Percentiles rank a stretch among this genome's conserved stretches.
Evolutionary conservation across 1,139 yeast species (phyloP).

Genomic region (Debaryomyces robertsiae): DNA sequence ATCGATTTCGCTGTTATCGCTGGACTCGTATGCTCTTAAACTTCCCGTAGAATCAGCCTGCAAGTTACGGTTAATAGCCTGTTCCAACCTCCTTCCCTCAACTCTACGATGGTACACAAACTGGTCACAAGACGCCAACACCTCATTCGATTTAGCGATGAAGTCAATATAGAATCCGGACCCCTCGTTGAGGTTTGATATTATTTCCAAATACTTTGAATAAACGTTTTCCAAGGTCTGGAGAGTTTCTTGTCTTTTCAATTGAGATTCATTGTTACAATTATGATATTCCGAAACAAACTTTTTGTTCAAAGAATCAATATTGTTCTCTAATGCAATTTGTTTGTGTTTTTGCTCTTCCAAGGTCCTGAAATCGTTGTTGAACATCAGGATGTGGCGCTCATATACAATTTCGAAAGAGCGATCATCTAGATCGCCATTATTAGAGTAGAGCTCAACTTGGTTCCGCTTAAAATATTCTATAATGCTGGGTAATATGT

Average conservation of each 20-base stretch:
- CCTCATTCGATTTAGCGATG: constrained; percentile 48
- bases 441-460: constrained; percentile 16
- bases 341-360: constrained; percentile 45
- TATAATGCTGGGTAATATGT: constrained; percentile 55
- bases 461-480: constrained; percentile 36
- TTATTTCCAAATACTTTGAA: constrained; percentile 56
- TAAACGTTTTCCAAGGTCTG: constrained; percentile 58
- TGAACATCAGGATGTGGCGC: constrained; percentile 43
- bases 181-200: constrained; percentile 68
- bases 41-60: constrained; percentile 1
- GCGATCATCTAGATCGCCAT: constrained; percentile 26
- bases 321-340: constrained; percentile 40
- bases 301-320: constrained; percentile 41
- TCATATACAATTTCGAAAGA: constrained; percentile 36
- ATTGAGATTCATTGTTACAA: constrained; percentile 27
- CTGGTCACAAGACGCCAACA: constrained; percentile 54
- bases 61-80: constrained; percentile 13
- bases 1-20: not conserved
- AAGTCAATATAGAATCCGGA: constrained; percentile 69
- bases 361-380: constrained; percentile 42
- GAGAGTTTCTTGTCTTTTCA: constrained; percentile 50
- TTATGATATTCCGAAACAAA: constrained; percentile 30
- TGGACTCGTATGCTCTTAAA: not conserved
- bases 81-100: constrained; percentile 56
- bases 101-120: constrained; percentile 55